Evolutionary conservation across 805 yeast genomes (phyloP).

Genomic region (Candida chauliodis): DNA sequence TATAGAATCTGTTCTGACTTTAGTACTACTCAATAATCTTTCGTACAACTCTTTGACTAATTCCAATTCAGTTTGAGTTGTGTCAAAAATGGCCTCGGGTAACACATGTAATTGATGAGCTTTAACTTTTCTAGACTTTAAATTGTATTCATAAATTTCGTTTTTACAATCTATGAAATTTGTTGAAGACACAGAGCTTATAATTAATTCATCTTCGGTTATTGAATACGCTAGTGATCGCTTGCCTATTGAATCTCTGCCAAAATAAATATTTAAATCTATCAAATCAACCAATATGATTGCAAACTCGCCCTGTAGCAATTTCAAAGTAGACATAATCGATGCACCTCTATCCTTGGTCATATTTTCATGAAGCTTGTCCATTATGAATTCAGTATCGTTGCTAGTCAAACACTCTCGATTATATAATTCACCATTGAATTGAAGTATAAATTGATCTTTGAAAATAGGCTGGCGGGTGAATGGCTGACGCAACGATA

Average conservation of each 20-base stretch:
- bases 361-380: conserved; percentile 25
- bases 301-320: conserved; percentile 82
- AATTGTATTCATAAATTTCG: conserved; percentile 42
- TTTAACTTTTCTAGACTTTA: background rate
- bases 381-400: conserved; percentile 59
- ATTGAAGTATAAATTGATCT: conserved; percentile 50
- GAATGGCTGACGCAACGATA: conserved; percentile 77
- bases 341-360: conserved; percentile 20
- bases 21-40: conserved; percentile 6
- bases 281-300: conserved; percentile 47
- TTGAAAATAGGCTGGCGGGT: conserved; percentile 60
- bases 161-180: conserved; percentile 56
- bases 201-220: conserved; percentile 29
- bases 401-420: conserved; percentile 47
- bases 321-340: conserved; percentile 38
- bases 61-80: background rate
- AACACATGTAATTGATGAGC: conserved; percentile 2
- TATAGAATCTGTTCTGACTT: conserved; percentile 54
- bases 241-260: conserved; percentile 80
- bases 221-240: conserved; percentile 60
- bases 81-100: background rate
- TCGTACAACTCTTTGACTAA: conserved; percentile 6
- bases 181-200: conserved; percentile 33
- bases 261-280: conserved; percentile 56
- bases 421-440: conserved; percentile 89